Evolutionary conservation across 2,329 filamentous ascomycete genomes (phyloP), one percentile per base, ranked within the genome.

Genomic region (Aspergillus caelatus): DNA sequence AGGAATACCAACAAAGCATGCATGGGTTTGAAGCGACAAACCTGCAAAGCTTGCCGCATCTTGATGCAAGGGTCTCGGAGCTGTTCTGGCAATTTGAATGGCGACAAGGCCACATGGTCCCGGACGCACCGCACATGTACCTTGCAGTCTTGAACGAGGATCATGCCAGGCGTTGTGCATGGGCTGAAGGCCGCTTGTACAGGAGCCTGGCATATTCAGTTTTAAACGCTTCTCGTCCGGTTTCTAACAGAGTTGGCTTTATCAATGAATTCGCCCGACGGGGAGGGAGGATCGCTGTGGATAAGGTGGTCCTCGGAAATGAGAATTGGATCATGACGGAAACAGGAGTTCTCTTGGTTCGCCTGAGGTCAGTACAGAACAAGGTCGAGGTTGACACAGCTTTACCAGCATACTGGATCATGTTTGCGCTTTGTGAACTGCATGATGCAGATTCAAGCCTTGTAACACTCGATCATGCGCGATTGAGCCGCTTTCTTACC

Each of bases 111-210:
- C 67, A 69, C 53, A 43, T 68, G 6, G 46, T 58, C 21, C 62
- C 61, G 2, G 65, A 75, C 2, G 62, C 67, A 1, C 70, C 77
- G 14, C 77, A 83, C 46, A 82, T 92, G 14, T 94, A 90, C 72
- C 81, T 93, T 0, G 88, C 89, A 0, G 81, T 89, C 26, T 74
- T 93, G 0, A 77, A 88, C 11, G 88, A 90, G 66, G 84, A 82
- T 62, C 83, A 84, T 21, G 71, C 74, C n/a, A 81, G 83, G 34
- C 81, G 82, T 50, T 88, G 83, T 68, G 84, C 85, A 19, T 89
- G 88, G 87, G 80, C 82, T 59, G 78, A 83, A 62, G 85, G 85
- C 60, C 80, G 78, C 30, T 61, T 72, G 9, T 77, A 87, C 36
- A 80, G 88, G 16, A 79, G 79, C 54, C 67, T 89, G 26, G 86